Conservation (phyloP, 176 grass and related monocot species). For the Oryza nivara region DNA sequence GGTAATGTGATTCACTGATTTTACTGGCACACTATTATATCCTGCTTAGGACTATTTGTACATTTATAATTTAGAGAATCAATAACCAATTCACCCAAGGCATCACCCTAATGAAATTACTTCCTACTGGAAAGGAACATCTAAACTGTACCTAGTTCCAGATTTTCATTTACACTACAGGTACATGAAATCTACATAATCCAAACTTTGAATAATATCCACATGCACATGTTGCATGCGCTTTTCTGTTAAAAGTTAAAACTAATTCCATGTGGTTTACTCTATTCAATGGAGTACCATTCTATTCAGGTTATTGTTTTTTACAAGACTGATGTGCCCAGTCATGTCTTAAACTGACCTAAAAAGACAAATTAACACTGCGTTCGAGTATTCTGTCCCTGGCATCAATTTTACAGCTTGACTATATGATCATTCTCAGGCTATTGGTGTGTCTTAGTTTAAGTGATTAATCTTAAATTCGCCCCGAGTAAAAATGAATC, state of each 20-base stretch:
- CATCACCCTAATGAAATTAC: background rate
- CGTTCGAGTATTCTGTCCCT: background rate
- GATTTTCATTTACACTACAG: background rate
- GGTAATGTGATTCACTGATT: constrained; percentile 54
- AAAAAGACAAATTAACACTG: background rate
- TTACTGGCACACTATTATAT: background rate
- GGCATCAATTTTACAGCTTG: background rate
- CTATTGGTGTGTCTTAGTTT: background rate
- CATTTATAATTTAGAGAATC: background rate
- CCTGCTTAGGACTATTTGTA: background rate
- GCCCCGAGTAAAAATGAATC: background rate
- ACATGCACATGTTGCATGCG: background rate
- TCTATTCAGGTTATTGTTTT: background rate
- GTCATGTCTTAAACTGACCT: constrained; percentile 26
- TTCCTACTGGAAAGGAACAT: background rate
- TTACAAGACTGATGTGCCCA: background rate
- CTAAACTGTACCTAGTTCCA: background rate
- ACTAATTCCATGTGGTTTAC: background rate
- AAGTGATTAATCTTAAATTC: background rate
- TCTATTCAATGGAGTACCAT: background rate
- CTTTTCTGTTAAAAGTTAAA: constrained; percentile 11
- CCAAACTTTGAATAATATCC: background rate
- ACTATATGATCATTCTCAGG: background rate
- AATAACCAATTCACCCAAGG: background rate
- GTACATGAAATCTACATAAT: background rate